Evolutionary conservation across 352 stramenopile species (phyloP).

Genomic region (Globisporangium ultimum): DNA sequence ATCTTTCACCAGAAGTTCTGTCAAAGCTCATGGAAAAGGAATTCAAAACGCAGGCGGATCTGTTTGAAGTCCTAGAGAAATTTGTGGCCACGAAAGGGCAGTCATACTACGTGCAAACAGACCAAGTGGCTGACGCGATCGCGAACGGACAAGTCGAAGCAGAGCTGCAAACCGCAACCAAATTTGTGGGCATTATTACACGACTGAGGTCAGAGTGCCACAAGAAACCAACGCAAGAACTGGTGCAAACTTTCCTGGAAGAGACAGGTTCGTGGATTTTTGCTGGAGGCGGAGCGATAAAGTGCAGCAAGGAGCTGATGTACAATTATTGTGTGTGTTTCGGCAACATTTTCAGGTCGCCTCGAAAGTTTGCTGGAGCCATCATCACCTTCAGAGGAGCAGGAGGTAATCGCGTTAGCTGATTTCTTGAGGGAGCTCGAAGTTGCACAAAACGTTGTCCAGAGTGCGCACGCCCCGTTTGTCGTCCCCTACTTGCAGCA

Average conservation of each 20-base stretch:
- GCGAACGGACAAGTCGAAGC: neutral
- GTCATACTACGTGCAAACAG: constrained; percentile 10
- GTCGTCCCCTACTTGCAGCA: constrained; percentile 73
- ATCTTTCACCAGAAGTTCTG: constrained; percentile 49
- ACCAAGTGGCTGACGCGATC: neutral
- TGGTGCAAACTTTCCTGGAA: constrained; percentile 65
- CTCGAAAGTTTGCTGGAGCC: constrained; percentile 47
- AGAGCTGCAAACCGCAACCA: constrained; percentile 7
- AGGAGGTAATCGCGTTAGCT: constrained; percentile 54
- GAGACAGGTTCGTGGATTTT: constrained; percentile 22
- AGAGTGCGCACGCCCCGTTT: constrained; percentile 57
- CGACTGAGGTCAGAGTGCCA: constrained; percentile 45
- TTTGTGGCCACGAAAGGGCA: constrained; percentile 40
- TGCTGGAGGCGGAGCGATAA: neutral
- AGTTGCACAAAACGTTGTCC: constrained; percentile 47
- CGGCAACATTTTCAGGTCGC: constrained; percentile 17
- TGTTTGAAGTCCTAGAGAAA: constrained; percentile 47
- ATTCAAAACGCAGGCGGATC: constrained; percentile 35
- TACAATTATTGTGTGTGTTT: neutral
- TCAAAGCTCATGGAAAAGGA: constrained; percentile 69
- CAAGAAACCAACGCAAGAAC: constrained; percentile 40
- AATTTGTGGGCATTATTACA: constrained; percentile 43
- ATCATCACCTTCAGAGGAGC: constrained; percentile 41
- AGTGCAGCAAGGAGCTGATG: neutral
- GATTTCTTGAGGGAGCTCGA: constrained; percentile 69